Conservation (phyloP, 352 stramenopile species). For the Pythium phragmiticola region DNA sequence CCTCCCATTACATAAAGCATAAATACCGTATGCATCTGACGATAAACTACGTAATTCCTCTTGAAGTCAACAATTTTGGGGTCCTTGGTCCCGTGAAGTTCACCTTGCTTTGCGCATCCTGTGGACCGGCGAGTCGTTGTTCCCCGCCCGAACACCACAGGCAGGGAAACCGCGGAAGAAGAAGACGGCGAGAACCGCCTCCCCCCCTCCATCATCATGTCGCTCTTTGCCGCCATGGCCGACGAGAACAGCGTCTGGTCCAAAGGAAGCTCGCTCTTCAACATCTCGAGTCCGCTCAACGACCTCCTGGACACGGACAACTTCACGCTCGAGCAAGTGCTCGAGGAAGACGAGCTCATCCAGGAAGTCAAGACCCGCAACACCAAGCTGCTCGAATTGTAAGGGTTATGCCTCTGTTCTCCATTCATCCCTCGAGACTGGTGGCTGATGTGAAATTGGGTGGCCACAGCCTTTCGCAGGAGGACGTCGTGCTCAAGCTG, state of each 20-base stretch:
- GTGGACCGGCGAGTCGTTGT: conserved; percentile 5
- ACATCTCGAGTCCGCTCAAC: conserved; percentile 92
- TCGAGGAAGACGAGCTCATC: conserved; percentile 96
- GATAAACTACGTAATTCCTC: neutral
- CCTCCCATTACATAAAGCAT: neutral
- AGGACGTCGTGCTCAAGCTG: conserved; percentile 62
- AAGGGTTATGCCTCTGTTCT: conserved; percentile 17
- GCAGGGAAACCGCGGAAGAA: conserved; percentile 1
- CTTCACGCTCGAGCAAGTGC: conserved; percentile 93
- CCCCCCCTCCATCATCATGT: conserved; percentile 39
- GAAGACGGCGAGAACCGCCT: neutral
- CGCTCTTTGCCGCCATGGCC: conserved; percentile 79
- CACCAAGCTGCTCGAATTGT: conserved; percentile 94
- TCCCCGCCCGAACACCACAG: neutral
- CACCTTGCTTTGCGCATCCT: conserved; percentile 5
- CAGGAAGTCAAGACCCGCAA: conserved; percentile 97
- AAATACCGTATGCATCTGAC: neutral
- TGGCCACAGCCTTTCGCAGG: conserved; percentile 60
- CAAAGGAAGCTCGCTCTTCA: conserved; percentile 84
- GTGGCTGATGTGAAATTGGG: neutral
- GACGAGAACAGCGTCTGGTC: conserved; percentile 83
- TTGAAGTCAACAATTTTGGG: neutral
- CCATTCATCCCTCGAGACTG: no score
- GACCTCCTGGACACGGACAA: conserved; percentile 93
- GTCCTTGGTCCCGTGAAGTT: neutral